Conservation (phyloP, 1,284 basidiomycete genomes). For the Caloboletus inedulis region DNA sequence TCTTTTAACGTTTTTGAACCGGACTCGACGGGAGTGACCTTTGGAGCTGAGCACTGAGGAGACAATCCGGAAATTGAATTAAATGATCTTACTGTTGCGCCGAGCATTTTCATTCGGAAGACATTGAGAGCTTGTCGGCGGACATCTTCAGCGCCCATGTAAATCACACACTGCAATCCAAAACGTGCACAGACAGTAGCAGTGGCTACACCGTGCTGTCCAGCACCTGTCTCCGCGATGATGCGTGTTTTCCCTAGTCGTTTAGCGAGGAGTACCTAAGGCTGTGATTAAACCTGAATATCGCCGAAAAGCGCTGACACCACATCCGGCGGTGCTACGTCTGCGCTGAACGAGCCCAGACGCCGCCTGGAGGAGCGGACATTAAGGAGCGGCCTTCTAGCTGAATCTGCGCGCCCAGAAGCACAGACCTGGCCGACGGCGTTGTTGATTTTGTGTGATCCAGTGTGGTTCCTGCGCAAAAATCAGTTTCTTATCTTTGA, state of each 20-base stretch:
- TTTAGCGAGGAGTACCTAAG: conserved; percentile 3
- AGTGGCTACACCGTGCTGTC: neutral
- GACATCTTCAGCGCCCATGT: neutral
- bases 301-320: neutral
- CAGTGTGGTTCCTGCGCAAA: neutral
- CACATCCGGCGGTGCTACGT: conserved; percentile 25
- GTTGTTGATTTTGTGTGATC: conserved; percentile 3
- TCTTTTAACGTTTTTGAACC: conserved; percentile 2
- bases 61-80: neutral
- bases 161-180: neutral
- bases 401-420: conserved; percentile 42
- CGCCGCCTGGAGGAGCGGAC: conserved; percentile 38
- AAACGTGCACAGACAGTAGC: neutral
- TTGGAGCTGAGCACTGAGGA: neutral
- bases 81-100: neutral
- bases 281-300: neutral
- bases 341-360: conserved; percentile 26
- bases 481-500: neutral
- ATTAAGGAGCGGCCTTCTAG: conserved; percentile 38
- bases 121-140: neutral
- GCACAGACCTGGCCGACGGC: conserved; percentile 16
- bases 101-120: neutral
- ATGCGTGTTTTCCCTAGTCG: conserved; percentile 1
- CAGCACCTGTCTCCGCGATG: neutral
- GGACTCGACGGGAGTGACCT: conserved; percentile 1